Evolutionary conservation across 2,329 filamentous ascomycete genomes (phyloP).

Genomic region (Aureobasidium subglaciale): DNA sequence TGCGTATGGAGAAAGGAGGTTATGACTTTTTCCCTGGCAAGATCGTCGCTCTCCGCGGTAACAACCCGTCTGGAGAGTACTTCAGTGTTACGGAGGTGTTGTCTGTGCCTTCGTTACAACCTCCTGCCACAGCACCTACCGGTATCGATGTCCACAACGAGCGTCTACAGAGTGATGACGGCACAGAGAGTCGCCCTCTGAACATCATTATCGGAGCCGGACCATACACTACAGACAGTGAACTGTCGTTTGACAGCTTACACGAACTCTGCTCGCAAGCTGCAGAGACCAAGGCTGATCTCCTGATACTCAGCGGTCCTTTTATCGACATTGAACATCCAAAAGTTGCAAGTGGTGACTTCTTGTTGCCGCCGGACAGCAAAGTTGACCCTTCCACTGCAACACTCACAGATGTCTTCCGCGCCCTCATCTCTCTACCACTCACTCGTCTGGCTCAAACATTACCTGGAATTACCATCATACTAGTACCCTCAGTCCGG

Average conservation of each 20-base stretch:
- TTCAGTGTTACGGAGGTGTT: constrained; percentile 76
- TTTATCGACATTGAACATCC: constrained; percentile 92
- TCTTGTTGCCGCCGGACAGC: constrained; percentile 35
- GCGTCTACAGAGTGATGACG: constrained; percentile 58
- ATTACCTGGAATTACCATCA: constrained; percentile 72
- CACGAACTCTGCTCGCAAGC: constrained; percentile 74
- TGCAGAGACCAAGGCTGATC: constrained; percentile 66
- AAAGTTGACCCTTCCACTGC: constrained; percentile 57
- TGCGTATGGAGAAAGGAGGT: constrained; percentile 64
- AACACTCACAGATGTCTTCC: constrained; percentile 77
- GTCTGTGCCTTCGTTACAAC: constrained; percentile 64
- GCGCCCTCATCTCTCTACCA: constrained; percentile 66
- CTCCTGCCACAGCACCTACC: constrained; percentile 61
- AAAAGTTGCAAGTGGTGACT: constrained; percentile 56
- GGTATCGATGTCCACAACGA: constrained; percentile 63
- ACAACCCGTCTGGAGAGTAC: constrained; percentile 76
- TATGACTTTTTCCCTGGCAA: constrained; percentile 93
- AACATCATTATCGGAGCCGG: constrained; percentile 73
- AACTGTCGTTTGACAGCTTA: constrained; percentile 82
- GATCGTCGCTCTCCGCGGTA: constrained; percentile 79
- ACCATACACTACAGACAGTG: constrained; percentile 87
- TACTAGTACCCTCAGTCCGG: constrained; percentile 75
- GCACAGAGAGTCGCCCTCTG: constrained; percentile 54
- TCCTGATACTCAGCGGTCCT: constrained; percentile 72
- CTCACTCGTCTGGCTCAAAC: constrained; percentile 62